Percentiles rank a stretch among this genome's conserved stretches.
Conservation (phyloP, 306 rosid species). For the Prinsepia uniflora region DNA sequence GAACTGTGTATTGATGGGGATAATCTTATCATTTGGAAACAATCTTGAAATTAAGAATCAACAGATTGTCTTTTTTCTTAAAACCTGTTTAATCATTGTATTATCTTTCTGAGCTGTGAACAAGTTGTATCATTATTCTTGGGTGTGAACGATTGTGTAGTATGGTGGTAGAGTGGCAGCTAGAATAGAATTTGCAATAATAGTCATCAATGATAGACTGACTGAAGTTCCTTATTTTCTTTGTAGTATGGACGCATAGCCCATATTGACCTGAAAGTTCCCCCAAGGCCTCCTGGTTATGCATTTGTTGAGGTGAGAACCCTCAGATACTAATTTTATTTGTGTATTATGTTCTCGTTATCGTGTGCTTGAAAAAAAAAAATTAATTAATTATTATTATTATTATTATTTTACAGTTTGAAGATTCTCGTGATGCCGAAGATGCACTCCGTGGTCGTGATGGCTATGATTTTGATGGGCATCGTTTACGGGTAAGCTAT, state of each 20-base stretch:
- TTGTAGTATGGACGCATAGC: constrained; percentile 85
- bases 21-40: not conserved
- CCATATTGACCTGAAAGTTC: constrained; percentile 92
- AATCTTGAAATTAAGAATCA: not conserved
- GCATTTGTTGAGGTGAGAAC: constrained; percentile 96
- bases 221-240: constrained; percentile 5
- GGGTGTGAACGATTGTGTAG: not conserved
- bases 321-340: constrained; percentile 5
- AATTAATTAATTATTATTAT: not conserved
- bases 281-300: constrained; percentile 99
- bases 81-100: not conserved
- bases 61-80: not conserved
- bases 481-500: constrained; percentile 73
- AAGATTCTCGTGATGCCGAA: constrained; percentile 94
- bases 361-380: not conserved
- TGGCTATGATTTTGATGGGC: constrained; percentile 98
- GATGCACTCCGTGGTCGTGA: constrained; percentile 98
- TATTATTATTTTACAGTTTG: constrained; percentile 84
- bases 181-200: not conserved
- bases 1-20: not conserved
- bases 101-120: not conserved
- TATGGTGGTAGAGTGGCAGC: not conserved
- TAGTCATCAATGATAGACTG: not conserved
- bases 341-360: not conserved
- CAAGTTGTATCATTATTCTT: not conserved